These are phyloP conservation scores for Suillus occidentalis DNA, from an alignment of 768 basidiomycete genomes.

Conservation along the genomic window DNA sequence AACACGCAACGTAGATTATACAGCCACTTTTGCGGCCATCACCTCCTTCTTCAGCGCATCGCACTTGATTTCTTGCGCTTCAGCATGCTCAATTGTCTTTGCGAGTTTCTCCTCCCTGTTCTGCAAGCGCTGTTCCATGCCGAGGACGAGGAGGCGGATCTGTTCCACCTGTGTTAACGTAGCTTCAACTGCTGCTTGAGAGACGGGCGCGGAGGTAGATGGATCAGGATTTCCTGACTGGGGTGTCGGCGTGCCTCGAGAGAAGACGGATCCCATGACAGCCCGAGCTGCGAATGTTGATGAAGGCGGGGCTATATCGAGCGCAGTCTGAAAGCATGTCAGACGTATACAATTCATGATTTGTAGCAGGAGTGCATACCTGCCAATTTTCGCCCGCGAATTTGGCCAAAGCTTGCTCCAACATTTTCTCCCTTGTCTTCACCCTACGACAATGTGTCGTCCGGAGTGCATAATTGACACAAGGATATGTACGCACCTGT, in stretches of 20 bases:
- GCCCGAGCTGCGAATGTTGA: constrained; percentile 30
- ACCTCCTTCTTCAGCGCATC: constrained; percentile 48
- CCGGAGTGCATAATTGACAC: not conserved
- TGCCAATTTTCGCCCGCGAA: constrained; percentile 84
- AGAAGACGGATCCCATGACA: constrained; percentile 27
- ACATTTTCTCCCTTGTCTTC: constrained; percentile 70
- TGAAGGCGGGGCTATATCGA: constrained; percentile 38
- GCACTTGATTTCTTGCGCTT: constrained; percentile 54
- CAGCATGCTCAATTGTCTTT: constrained; percentile 61
- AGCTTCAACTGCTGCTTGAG: constrained; percentile 35
- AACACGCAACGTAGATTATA: constrained; percentile 12
- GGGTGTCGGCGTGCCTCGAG: constrained; percentile 19
- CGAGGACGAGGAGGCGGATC: constrained; percentile 64
- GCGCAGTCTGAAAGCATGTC: constrained; percentile 21
- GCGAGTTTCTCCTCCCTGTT: constrained; percentile 59
- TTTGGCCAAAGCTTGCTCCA: constrained; percentile 70
- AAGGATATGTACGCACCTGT: constrained; percentile 46
- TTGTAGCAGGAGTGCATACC: constrained; percentile 37
- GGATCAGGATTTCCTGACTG: constrained; percentile 13
- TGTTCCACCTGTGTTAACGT: constrained; percentile 66
- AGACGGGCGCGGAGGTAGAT: constrained; percentile 15
- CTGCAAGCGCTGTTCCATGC: constrained; percentile 74
- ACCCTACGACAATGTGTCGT: constrained; percentile 36
- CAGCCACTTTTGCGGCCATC: constrained; percentile 21
- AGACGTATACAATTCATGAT: not conserved